Evolutionary conservation across 306 rosid genomes (phyloP).

Genomic region (Trifolium pratense): DNA sequence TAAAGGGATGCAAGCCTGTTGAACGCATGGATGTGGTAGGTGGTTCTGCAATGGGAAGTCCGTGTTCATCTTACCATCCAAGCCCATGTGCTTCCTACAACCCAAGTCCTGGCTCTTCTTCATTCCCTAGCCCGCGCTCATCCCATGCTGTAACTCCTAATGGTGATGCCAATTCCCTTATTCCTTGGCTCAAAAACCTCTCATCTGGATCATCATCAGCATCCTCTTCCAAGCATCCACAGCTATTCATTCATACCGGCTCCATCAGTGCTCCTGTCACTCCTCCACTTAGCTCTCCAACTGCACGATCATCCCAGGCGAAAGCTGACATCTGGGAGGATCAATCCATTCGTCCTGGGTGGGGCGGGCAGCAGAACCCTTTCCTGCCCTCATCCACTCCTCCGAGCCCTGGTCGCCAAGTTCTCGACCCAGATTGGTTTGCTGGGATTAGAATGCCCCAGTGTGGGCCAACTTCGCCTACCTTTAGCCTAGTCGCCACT

Average conservation of each 20-base stretch:
- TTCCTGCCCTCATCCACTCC: slow-evolving; percentile 80
- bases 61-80: slow-evolving; percentile 76
- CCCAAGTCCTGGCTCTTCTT: slow-evolving; percentile 91
- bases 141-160: slow-evolving; percentile 64
- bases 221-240: slow-evolving; percentile 71
- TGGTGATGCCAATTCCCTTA: slow-evolving; percentile 72
- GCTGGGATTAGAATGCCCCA: slow-evolving; percentile 71
- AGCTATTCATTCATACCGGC: slow-evolving; percentile 63
- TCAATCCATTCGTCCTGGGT: slow-evolving; percentile 52
- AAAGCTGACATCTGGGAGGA: slow-evolving; percentile 64
- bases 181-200: slow-evolving; percentile 92
- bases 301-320: slow-evolving; percentile 71
- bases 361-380: slow-evolving; percentile 63
- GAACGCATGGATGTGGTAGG: slow-evolving; percentile 68
- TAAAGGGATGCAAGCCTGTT: slow-evolving; percentile 86
- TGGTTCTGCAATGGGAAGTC: slow-evolving; percentile 70
- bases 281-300: slow-evolving; percentile 92
- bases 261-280: slow-evolving; percentile 92
- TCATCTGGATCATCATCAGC: slow-evolving; percentile 81
- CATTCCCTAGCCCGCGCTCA: slow-evolving; percentile 83
- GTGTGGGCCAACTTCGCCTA: slow-evolving; percentile 74
- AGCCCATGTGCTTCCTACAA: slow-evolving; percentile 87
- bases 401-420: slow-evolving; percentile 81
- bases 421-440: slow-evolving; percentile 75
- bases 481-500: slow-evolving; percentile 77